phyloP scores from a whole-genome alignment of 177 flowering plant species.

The Vitis hybrid region DNA sequence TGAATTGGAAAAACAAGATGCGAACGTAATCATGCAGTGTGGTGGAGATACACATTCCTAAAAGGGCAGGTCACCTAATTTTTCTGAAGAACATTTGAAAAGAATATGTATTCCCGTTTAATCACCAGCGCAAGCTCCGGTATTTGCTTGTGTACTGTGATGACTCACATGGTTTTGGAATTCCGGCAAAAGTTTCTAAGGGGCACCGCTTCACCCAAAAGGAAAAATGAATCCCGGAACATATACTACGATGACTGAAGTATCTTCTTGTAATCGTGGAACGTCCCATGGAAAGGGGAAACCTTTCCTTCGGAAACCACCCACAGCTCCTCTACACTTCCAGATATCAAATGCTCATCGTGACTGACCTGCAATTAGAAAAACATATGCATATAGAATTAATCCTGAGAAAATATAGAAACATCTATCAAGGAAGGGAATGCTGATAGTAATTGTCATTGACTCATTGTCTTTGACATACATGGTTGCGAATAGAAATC shows the following conservation, averaged over 20 bases:
- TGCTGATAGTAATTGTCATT: not conserved
- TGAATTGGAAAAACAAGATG: too few relatives aligned
- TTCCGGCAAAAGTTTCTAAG: not conserved
- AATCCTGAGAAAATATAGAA: not conserved
- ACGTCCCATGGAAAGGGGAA: conserved; percentile 74
- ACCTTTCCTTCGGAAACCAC: conserved; percentile 79
- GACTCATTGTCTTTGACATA: too few relatives aligned
- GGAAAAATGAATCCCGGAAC: not conserved
- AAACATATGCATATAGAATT: not conserved
- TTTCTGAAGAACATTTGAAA: too few relatives aligned
- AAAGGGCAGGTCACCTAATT: too few relatives aligned
- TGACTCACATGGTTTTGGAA: too few relatives aligned
- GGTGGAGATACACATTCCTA: too few relatives aligned
- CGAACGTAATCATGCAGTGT: too few relatives aligned
- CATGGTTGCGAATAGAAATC: not conserved
- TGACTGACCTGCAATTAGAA: conserved; percentile 80
- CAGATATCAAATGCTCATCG: conserved; percentile 95
- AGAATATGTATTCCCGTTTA: too few relatives aligned
- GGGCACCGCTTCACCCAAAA: not conserved
- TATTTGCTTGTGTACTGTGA: too few relatives aligned
- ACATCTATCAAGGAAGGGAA: not conserved
- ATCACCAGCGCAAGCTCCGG: too few relatives aligned
- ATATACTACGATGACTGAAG: conserved; percentile 47
- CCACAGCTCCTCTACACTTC: conserved; percentile 97
- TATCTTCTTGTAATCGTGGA: conserved; percentile 89